A percentile compares a stretch with the other conserved stretches of the same genome.
phyloP scores from a whole-genome alignment of 176 grass and related monocot genomes.

The Oryza glaberrima region DNA sequence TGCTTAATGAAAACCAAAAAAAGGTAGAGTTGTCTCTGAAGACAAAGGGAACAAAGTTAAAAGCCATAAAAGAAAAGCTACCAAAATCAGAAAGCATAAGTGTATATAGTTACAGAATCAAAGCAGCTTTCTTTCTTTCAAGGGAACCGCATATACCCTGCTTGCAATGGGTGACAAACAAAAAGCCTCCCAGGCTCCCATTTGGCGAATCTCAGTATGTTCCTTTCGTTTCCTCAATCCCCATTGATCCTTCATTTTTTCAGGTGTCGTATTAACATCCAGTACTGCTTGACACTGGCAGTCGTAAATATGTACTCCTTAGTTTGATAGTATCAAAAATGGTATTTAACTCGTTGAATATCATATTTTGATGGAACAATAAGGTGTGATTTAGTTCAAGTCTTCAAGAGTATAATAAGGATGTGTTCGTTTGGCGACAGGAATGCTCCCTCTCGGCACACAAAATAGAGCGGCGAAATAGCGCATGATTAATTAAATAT shows the following conservation, averaged over 20 bases:
- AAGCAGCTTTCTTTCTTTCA: constrained; percentile 7
- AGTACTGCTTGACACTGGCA: too few species aligned
- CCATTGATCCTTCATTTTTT: background rate
- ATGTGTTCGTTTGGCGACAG: too few species aligned
- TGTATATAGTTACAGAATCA: background rate
- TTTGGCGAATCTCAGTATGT: background rate
- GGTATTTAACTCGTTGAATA: too few species aligned
- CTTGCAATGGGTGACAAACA: constrained; percentile 11
- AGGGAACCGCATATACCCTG: constrained; percentile 44
- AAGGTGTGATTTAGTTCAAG: too few species aligned
- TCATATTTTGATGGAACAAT: too few species aligned
- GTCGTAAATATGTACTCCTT: too few species aligned
- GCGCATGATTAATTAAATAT: too few species aligned
- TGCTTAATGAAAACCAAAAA: background rate
- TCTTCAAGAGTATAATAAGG: too few species aligned
- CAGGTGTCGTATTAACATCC: background rate
- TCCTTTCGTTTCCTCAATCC: background rate
- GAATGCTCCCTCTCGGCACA: too few species aligned
- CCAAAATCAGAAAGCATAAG: background rate
- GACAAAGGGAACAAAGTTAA: constrained; percentile 30
- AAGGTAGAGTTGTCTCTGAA: background rate
- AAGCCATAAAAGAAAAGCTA: constrained; percentile 8
- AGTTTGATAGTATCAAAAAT: too few species aligned
- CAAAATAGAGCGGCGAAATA: too few species aligned
- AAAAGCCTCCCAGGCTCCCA: background rate